Base-by-base conservation (phyloP, 129 eudicot genomes). In the Oenanthe sinensis region DNA sequence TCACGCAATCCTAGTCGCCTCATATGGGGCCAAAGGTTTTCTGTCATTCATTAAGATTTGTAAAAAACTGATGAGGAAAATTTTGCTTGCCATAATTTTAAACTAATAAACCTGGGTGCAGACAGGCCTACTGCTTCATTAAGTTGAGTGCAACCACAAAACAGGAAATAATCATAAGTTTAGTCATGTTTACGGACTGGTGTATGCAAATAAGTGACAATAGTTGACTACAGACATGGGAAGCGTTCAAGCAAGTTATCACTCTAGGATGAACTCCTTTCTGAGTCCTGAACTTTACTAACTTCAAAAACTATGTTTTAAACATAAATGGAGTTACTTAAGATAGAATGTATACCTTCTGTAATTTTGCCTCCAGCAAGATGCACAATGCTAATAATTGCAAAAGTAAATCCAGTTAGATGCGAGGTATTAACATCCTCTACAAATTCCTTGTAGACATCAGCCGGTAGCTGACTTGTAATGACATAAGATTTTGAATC, bases 1-100 rank as follows among this genome's bases (percentile, higher is more conserved):
- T 87, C 97, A 75, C 81, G 77, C 86, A 95, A 81, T 65, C 97
- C 98, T 85, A 95, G 63, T 67, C 96, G 89, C 87, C 86, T 91
- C 80, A 95, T 85, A 81, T 88, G 98, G 85, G 92, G 96, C 98
- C 98, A 95, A 45, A 95, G 90, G 80, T 84, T 90, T 81, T 95
- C 98, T 94, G 78, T 76, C 67, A 83, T 63, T 55, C 43, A 71
- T 79, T 76, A 63, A 52, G 72, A 79, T 84, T 36, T 75, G 78
- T 24, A 22, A 81, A 12, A 28, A 65, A 26, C 6, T 12, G 6
- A 65, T 9, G 0, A 0, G 37, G 33, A 67, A 67, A 5, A 24
- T 4, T 22, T 67, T 67, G 22, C 22, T 67, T 13, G 42, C 60
- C 39, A 74, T 20, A 47, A 46, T 74, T 60, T 74, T 46, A 44